Evolutionary conservation across 1,139 yeast species (phyloP).

Genomic region (Sugiyamaella sp.): DNA sequence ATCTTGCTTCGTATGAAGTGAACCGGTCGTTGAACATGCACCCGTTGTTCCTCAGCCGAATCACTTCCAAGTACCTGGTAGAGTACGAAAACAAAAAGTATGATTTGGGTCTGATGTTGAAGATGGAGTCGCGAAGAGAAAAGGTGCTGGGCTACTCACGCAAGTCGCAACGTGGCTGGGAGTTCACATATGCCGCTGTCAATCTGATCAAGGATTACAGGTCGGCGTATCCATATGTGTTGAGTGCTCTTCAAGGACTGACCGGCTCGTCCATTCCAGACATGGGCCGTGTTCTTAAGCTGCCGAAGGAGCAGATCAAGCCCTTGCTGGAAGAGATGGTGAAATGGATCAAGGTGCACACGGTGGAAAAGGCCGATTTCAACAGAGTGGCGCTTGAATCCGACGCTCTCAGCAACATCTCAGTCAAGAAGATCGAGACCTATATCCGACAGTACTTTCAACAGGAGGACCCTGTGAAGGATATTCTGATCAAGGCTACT

Average conservation of each 20-base stretch:
- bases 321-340: slow-evolving; percentile 42
- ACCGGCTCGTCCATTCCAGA: slow-evolving; percentile 47
- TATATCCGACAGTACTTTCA: slow-evolving; percentile 51
- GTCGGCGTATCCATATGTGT: slow-evolving; percentile 62
- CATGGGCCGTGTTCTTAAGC: slow-evolving; percentile 47
- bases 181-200: slow-evolving; percentile 75
- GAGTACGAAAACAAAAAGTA: slow-evolving; percentile 56
- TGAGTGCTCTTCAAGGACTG: slow-evolving; percentile 46
- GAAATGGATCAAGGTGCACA: slow-evolving; percentile 49
- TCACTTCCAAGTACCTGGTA: slow-evolving; percentile 74
- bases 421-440: slow-evolving; percentile 69
- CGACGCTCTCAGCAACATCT: slow-evolving; percentile 71
- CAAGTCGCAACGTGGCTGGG: slow-evolving; percentile 75
- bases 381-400: slow-evolving; percentile 74
- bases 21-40: slow-evolving; percentile 60
- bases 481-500: slow-evolving; percentile 67
- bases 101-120: slow-evolving; percentile 85
- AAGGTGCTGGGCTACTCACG: slow-evolving; percentile 89
- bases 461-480: slow-evolving; percentile 31
- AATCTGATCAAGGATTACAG: slow-evolving; percentile 65
- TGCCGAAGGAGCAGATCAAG: slow-evolving; percentile 49
- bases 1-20: slow-evolving; percentile 69
- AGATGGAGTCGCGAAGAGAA: slow-evolving; percentile 75
- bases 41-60: slow-evolving; percentile 69
- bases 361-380: slow-evolving; percentile 53